Percentiles rank a stretch among this genome's conserved stretches.
These are phyloP conservation scores for Phanerochaete sordida DNA, from an alignment of 768 basidiomycete genomes.

Conservation along the genomic window DNA sequence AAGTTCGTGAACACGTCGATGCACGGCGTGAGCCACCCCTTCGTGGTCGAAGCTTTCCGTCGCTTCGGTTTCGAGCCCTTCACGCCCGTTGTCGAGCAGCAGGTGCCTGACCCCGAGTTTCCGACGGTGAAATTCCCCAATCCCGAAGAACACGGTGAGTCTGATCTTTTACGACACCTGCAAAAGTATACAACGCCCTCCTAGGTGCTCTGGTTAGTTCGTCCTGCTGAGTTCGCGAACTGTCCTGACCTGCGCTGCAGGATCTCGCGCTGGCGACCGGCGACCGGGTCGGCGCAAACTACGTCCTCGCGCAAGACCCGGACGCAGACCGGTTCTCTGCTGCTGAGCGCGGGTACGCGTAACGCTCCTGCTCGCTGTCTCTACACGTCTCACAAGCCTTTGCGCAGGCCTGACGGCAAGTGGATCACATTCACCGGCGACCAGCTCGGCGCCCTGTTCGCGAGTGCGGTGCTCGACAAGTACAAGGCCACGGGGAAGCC, in stretches of 20 bases:
- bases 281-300: constrained; percentile 42
- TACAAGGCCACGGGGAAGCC: constrained; percentile 46
- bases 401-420: constrained; percentile 40
- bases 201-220: constrained; percentile 7
- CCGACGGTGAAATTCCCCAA: constrained; percentile 85
- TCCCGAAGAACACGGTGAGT: constrained; percentile 81
- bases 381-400: not conserved
- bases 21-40: constrained; percentile 82
- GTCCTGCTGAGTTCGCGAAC: not conserved
- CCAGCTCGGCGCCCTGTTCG: constrained; percentile 67
- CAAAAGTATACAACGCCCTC: not conserved
- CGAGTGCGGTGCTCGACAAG: constrained; percentile 38
- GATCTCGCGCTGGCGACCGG: constrained; percentile 70
- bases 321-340: constrained; percentile 83
- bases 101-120: constrained; percentile 78
- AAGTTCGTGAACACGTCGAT: constrained; percentile 86
- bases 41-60: constrained; percentile 54
- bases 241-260: constrained; percentile 31
- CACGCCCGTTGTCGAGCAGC: constrained; percentile 62
- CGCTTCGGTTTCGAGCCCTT: constrained; percentile 56
- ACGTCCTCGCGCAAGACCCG: constrained; percentile 87
- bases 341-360: constrained; percentile 58
- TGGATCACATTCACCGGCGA: constrained; percentile 84
- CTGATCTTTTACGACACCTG: not conserved
- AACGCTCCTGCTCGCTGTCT: not conserved